Conservation (phyloP, 345 rosid species). For the Balakata baccata region DNA sequence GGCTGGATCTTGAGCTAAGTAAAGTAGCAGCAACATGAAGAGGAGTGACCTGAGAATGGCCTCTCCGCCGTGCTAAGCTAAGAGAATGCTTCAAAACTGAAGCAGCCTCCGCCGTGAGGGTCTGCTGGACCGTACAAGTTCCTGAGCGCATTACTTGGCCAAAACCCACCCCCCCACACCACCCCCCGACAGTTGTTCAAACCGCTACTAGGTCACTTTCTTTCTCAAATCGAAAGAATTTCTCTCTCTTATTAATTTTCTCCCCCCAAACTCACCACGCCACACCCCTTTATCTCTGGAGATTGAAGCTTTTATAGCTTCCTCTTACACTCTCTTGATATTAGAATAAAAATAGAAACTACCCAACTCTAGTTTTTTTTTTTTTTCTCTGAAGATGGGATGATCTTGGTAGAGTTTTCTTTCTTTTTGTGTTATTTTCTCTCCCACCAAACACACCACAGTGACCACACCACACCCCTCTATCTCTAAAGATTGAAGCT, state of each 20-base stretch:
- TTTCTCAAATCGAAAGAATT: not conserved
- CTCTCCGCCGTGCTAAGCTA: slow-evolving; percentile 74
- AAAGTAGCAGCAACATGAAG: slow-evolving; percentile 58
- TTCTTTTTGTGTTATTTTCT: slow-evolving; percentile 3
- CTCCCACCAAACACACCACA: slow-evolving; percentile 21
- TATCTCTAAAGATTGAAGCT: not conserved
- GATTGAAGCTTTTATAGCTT: slow-evolving; percentile 2
- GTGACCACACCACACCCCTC: slow-evolving; percentile 8
- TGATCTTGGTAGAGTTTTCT: slow-evolving; percentile 23
- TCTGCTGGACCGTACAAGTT: slow-evolving; percentile 86
- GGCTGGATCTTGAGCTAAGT: slow-evolving; percentile 41
- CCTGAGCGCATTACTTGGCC: slow-evolving; percentile 89
- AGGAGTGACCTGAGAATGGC: slow-evolving; percentile 96
- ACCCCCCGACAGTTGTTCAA: slow-evolving; percentile 36
- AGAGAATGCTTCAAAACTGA: slow-evolving; percentile 92
- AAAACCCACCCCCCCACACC: slow-evolving; percentile 49
- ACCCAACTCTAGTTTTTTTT: not conserved
- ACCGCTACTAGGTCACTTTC: slow-evolving; percentile 6
- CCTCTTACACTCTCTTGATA: slow-evolving; percentile 14
- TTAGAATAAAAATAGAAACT: not conserved
- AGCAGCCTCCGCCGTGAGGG: slow-evolving; percentile 98
- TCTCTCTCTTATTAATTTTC: slow-evolving; percentile 8
- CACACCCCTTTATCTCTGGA: slow-evolving; percentile 12
- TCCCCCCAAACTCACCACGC: slow-evolving; percentile 22
- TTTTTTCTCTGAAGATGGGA: not conserved